phyloP scores from a whole-genome alignment of 1,284 basidiomycete species.

The Leccinum insolens region DNA sequence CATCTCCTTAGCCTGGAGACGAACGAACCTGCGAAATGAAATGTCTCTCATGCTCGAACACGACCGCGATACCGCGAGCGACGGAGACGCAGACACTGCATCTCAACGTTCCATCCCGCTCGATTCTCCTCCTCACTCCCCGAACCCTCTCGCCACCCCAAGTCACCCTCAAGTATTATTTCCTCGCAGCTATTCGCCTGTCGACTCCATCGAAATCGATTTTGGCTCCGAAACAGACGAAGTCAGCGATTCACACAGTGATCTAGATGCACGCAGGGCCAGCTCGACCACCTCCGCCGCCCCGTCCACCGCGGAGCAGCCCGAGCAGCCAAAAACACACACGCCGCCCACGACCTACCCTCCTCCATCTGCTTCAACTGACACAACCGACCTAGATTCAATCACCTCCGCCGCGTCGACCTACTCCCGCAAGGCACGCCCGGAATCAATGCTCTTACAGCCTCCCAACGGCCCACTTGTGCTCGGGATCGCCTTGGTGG shows the following conservation, averaged over 20 bases:
- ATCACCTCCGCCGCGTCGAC: slow-evolving; percentile 64
- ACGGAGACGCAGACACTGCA: slow-evolving; percentile 73
- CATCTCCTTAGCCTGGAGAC: neutral
- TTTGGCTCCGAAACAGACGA: slow-evolving; percentile 55
- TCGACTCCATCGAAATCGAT: slow-evolving; percentile 55
- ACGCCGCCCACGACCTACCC: slow-evolving; percentile 53
- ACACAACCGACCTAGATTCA: slow-evolving; percentile 55
- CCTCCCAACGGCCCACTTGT: slow-evolving; percentile 64
- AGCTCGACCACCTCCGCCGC: slow-evolving; percentile 55
- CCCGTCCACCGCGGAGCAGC: slow-evolving; percentile 39
- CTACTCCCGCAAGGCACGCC: slow-evolving; percentile 73
- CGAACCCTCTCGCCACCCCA: slow-evolving; percentile 38
- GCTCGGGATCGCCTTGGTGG: slow-evolving; percentile 84
- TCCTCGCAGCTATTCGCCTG: slow-evolving; percentile 46
- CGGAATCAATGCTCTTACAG: slow-evolving; percentile 71
- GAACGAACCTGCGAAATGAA: slow-evolving; percentile 1
- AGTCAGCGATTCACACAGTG: slow-evolving; percentile 46
- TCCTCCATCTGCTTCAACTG: slow-evolving; percentile 45
- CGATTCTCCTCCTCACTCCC: slow-evolving; percentile 58
- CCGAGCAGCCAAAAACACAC: slow-evolving; percentile 34
- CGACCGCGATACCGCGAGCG: slow-evolving; percentile 27
- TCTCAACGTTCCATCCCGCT: slow-evolving; percentile 77
- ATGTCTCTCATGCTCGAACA: slow-evolving; percentile 3
- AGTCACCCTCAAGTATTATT: slow-evolving; percentile 41
- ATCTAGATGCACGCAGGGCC: slow-evolving; percentile 35